These are phyloP conservation scores for Rubroboletus satanas DNA, from an alignment of 768 basidiomycete genomes.

Conservation along the genomic window DNA sequence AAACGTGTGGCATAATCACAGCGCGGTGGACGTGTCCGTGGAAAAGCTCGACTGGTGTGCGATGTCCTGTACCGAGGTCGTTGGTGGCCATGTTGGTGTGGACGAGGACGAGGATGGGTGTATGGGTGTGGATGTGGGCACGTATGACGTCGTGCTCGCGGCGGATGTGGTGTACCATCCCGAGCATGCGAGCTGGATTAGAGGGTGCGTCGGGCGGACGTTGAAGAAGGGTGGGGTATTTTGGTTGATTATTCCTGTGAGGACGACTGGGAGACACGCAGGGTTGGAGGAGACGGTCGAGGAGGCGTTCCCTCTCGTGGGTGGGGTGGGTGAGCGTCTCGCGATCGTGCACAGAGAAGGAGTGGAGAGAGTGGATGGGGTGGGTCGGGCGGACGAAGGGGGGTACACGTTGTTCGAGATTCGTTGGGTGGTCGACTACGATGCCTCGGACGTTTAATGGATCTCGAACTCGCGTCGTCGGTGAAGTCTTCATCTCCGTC, in stretches of 20 bases:
- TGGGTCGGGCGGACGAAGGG: slow-evolving; percentile 66
- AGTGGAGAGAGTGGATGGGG: slow-evolving; percentile 46
- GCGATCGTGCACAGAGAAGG: slow-evolving; percentile 47
- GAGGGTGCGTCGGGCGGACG: slow-evolving; percentile 50
- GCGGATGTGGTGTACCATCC: slow-evolving; percentile 80
- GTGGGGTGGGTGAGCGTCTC: slow-evolving; percentile 27
- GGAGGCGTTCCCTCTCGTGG: slow-evolving; percentile 41
- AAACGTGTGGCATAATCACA: slow-evolving; percentile 56
- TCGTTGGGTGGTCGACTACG: slow-evolving; percentile 41
- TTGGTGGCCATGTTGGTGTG: not conserved
- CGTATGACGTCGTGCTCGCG: slow-evolving; percentile 68
- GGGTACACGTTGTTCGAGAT: slow-evolving; percentile 69
- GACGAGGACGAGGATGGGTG: not conserved
- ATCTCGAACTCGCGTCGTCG: not conserved
- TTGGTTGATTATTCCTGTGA: slow-evolving; percentile 69
- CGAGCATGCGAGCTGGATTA: slow-evolving; percentile 66
- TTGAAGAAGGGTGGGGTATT: slow-evolving; percentile 51
- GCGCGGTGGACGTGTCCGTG: slow-evolving; percentile 41
- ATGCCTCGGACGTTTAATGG: not conserved
- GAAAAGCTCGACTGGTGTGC: slow-evolving; percentile 62
- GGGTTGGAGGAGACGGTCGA: slow-evolving; percentile 56
- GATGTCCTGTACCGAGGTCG: slow-evolving; percentile 32
- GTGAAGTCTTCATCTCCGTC: not conserved
- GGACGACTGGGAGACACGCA: slow-evolving; percentile 61
- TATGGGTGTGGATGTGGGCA: not conserved